Percentiles rank a stretch among this genome's conserved stretches.
Evolutionary conservation across 495 filamentous ascomycete genomes (phyloP).

Genomic region (Hypoxylon perforatum): DNA sequence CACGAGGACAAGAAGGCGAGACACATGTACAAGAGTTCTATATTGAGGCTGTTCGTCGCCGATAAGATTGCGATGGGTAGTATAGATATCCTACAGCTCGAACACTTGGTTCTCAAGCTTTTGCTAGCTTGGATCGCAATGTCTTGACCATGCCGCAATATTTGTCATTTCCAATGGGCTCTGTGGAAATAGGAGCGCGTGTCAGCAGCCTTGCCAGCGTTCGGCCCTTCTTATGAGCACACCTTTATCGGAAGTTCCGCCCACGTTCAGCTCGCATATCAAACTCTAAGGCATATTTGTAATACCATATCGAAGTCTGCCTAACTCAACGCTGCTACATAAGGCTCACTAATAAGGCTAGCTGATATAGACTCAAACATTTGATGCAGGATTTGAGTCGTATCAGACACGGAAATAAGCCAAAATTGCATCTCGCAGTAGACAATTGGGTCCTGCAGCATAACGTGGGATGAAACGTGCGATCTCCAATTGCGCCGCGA

Average conservation of each 20-base stretch:
- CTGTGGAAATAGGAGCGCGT: background rate
- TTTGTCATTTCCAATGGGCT: background rate
- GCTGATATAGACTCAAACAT: conserved; percentile 17
- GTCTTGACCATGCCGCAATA: conserved; percentile 6
- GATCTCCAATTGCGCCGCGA: background rate
- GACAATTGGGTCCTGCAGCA: background rate
- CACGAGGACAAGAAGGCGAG: conserved; percentile 40
- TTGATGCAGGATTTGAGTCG: background rate
- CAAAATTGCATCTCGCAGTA: background rate
- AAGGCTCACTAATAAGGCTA: background rate
- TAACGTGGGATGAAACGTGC: conserved; percentile 2
- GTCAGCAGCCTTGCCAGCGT: background rate
- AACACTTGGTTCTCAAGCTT: conserved; percentile 40
- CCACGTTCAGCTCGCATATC: background rate
- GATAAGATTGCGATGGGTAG: conserved; percentile 48
- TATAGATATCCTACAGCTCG: conserved; percentile 41
- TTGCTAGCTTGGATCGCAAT: conserved; percentile 44
- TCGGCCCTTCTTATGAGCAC: no score
- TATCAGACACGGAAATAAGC: background rate
- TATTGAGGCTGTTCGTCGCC: conserved; percentile 51
- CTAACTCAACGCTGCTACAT: conserved; percentile 2
- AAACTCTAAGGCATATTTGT: conserved; percentile 14
- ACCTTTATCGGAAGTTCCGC: background rate
- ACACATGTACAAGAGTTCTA: conserved; percentile 42
- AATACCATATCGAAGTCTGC: background rate